Conservation (phyloP, 192 early-diverging fungal species). For the Umbelopsis sp. region DNA sequence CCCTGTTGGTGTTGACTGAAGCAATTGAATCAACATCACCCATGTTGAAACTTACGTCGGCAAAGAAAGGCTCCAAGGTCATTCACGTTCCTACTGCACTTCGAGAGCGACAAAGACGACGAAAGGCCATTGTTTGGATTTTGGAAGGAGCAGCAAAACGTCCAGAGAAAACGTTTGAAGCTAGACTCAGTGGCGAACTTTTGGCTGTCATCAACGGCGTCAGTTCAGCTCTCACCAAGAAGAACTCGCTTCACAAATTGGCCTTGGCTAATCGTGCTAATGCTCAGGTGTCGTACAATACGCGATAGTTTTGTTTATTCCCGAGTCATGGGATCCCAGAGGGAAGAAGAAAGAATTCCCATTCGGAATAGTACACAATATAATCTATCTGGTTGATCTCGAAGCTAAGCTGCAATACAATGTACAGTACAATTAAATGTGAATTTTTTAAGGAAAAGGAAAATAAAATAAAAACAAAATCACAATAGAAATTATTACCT, state of each 20-base stretch:
- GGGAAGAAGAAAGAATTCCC: too few relatives aligned
- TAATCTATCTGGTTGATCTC: too few relatives aligned
- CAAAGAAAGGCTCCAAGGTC: conserved; percentile 81
- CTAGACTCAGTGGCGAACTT: conserved; percentile 77
- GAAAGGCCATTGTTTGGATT: conserved; percentile 86
- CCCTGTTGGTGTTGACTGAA: conserved; percentile 63
- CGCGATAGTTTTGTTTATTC: conserved; percentile 11
- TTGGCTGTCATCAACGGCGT: conserved; percentile 78
- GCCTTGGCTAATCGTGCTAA: conserved; percentile 84
- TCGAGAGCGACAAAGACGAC: conserved; percentile 72
- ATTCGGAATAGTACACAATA: too few relatives aligned
- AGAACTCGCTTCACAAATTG: conserved; percentile 74
- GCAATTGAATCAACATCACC: conserved; percentile 78
- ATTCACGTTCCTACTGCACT: conserved; percentile 79
- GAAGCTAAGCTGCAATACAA: not conserved
- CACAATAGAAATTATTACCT: not conserved
- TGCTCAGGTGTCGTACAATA: conserved; percentile 41
- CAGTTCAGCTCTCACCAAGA: conserved; percentile 71
- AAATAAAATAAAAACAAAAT: not conserved
- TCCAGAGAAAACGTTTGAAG: conserved; percentile 64
- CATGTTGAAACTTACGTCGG: conserved; percentile 69
- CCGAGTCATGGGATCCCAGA: not conserved
- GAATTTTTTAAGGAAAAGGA: not conserved
- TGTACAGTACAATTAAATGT: not conserved
- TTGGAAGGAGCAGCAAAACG: conserved; percentile 69